Evolutionary conservation across 345 rosid species (phyloP).

Genomic region (Populus pruinosa): DNA sequence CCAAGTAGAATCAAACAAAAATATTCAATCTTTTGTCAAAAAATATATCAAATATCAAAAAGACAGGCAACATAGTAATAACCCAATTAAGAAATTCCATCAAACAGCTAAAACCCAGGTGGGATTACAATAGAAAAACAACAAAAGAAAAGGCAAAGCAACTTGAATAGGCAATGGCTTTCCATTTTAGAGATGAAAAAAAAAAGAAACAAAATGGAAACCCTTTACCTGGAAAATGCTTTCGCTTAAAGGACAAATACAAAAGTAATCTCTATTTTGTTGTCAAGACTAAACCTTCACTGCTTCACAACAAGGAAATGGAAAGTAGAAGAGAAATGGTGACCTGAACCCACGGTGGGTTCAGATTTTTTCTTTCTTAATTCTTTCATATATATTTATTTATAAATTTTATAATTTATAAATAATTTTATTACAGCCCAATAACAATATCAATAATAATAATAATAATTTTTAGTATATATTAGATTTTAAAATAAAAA

Average conservation of each 20-base stretch:
- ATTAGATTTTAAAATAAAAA: no score
- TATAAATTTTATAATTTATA: no score
- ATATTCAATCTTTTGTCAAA: not conserved
- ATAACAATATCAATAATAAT: no score
- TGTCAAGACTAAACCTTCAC: not conserved
- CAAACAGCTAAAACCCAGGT: not conserved
- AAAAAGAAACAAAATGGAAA: not conserved
- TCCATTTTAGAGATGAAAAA: not conserved
- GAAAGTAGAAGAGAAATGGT: not conserved
- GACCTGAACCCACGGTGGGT: not conserved
- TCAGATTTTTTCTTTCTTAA: not conserved
- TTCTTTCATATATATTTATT: no score
- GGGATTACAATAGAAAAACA: slow-evolving; percentile 2
- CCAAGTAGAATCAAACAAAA: not conserved
- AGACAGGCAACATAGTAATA: not conserved
- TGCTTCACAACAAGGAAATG: not conserved
- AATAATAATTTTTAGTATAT: no score
- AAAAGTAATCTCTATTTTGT: not conserved
- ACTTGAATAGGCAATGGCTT: not conserved
- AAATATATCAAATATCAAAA: not conserved
- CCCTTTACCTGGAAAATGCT: not conserved
- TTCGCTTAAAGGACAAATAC: not conserved
- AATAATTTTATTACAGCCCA: no score
- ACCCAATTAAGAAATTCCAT: not conserved
- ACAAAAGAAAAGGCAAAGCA: not conserved